Evolutionary conservation across 73 alveolate genomes (phyloP), one percentile per base, ranked within the genome.

Genomic region (Paramecium tetraurelia): DNA sequence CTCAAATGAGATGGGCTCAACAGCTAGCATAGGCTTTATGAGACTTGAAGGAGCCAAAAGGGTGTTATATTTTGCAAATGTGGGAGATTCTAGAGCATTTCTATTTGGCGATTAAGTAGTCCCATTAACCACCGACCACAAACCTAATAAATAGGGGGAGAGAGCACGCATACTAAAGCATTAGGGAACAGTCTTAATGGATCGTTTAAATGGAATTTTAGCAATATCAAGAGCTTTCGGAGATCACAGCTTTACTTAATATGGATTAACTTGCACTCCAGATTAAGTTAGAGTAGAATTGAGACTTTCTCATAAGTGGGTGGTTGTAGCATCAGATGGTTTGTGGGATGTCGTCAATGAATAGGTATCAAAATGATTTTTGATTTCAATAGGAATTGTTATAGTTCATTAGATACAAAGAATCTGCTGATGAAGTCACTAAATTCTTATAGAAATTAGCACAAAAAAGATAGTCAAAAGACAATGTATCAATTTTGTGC

Each of bases 31-130:
- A 21, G 93, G 95, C 18, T 95, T 92, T 43, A 93, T 95, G 24
- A 93, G 96, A 58, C 88, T 92, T 85, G 98, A 95, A 95, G 93
- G 92, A 31, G 96, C 96, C 20, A 92, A 93, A 72, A 93, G 92
- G 38, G 92, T 86, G 43, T 68, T 95, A 59, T 95, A 95, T 92
- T 93, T 94, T n/a, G 96, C 98, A 10, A 95, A 95, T 92, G 89
- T 95, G n/a, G 98, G 98, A 11, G 98, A 95, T 92, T 89, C 97
- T 85, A 48, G 94, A 72, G 94, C 95, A 29, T 59, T 89, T 21
- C 80, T 95, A 57, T 77, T 95, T 33, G 94, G 93, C 7, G 89
- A 92, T n/a, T 89, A 70, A 24, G 92, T 63, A 85, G 77, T 85
- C 40, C 92, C 94, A 48, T 85, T 95, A 41, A 93, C 98, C 4